Base-by-base conservation (phyloP, 139 green algal genomes). In the Coelastrella sp. region DNA sequence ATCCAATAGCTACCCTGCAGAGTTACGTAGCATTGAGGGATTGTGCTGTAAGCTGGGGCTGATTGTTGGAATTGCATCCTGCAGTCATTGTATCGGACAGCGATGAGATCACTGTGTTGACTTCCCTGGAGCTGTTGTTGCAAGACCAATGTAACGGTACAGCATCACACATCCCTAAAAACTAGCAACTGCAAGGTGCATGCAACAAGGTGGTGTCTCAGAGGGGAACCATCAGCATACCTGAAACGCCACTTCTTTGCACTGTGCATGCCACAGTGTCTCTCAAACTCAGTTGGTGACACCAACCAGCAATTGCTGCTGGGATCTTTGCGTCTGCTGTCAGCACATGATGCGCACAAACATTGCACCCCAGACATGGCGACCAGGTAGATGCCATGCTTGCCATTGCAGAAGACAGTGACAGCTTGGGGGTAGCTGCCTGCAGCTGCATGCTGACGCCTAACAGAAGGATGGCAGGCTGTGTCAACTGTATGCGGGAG, bases 181-280 rank as follows among this genome's bases (percentile, higher is more conserved):
- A n/a, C n/a, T n/a, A n/a, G n/a, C n/a, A n/a, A n/a, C n/a, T n/a
- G n/a, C n/a, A n/a, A n/a, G n/a, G n/a, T n/a, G n/a, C n/a, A n/a
- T n/a, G n/a, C n/a, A n/a, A n/a, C n/a, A n/a, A n/a, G n/a, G 67
- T 38, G 11, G 9, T 13, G 51, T 37, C 13, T 35, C 25, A 53
- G 38, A n/a, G 30, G 67, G 17, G 9, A 21, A 23, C 19, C 27
- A 66, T 17, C 30, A 43, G 45, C 48, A 64, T 50, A 96, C 78
- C 71, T 94, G 62, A 88, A 91, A 50, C 92, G 90, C 93, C 93
- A 96, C 86, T 96, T 96, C 80, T 96, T 96, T 40, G 87, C 87
- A 17, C 88, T 84, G 0, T 84, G 74, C 88, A 95, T 93, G 37
- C 93, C 93, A 13, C 82, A 85, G 78, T 96, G 93, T 19, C 91